phyloP scores from a whole-genome alignment of 257 asterid genomes.

The Petunia axillaris region DNA sequence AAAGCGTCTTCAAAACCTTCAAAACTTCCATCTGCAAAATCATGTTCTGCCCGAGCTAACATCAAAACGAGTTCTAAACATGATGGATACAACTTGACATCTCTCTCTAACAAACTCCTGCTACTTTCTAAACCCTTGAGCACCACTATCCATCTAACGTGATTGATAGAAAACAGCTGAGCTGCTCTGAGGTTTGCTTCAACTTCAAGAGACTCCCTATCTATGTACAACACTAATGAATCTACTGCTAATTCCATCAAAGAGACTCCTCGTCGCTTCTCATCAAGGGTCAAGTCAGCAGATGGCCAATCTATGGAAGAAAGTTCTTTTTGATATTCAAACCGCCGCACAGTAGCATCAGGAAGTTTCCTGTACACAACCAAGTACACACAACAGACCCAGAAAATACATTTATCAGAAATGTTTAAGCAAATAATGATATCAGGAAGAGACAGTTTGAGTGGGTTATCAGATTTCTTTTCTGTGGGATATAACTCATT shows the following conservation, averaged over 20 bases:
- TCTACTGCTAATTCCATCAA: constrained; percentile 50
- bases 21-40: constrained; percentile 35
- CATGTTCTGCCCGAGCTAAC: constrained; percentile 45
- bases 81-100: constrained; percentile 46
- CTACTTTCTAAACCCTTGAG: constrained; percentile 49
- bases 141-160: constrained; percentile 45
- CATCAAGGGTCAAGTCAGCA: constrained; percentile 37
- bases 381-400: constrained; percentile 50
- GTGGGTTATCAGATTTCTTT: constrained; percentile 33
- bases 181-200: constrained; percentile 50
- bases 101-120: constrained; percentile 42
- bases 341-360: constrained; percentile 33
- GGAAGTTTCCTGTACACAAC: constrained; percentile 49
- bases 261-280: constrained; percentile 42
- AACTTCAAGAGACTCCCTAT: constrained; percentile 40
- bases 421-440: constrained; percentile 37
- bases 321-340: constrained; percentile 51
- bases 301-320: constrained; percentile 50
- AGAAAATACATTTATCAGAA: constrained; percentile 49
- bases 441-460: constrained; percentile 33
- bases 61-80: constrained; percentile 53
- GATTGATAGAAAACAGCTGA: constrained; percentile 51
- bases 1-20: constrained; percentile 50
- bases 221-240: constrained; percentile 37
- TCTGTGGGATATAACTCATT: constrained; percentile 34